Evolutionary conservation across 1,284 basidiomycete genomes (phyloP).

Genomic region (Sanghuangporus sanghuang): DNA sequence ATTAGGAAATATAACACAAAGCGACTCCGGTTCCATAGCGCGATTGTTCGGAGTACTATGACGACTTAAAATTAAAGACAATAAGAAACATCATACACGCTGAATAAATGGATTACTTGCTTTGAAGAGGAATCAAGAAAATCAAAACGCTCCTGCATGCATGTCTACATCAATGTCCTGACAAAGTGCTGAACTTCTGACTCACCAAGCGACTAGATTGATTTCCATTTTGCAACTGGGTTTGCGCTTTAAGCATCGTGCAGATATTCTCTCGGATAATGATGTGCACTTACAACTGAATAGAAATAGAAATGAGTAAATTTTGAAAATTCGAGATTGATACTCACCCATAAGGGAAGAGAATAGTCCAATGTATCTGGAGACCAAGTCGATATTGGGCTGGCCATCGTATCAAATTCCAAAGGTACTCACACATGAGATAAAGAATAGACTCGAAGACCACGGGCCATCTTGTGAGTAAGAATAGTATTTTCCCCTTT

Average conservation of each 20-base stretch:
- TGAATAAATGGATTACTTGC: background rate
- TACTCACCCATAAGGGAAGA: background rate
- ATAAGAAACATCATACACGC: background rate
- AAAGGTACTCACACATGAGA: background rate
- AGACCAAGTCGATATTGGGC: background rate
- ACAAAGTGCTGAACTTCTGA: background rate
- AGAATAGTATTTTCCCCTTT: background rate
- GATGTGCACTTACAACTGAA: background rate
- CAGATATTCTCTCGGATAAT: background rate
- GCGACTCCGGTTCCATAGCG: background rate
- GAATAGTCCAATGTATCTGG: background rate
- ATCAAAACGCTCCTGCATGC: constrained; percentile 2
- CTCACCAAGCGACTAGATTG: background rate
- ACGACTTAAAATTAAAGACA: background rate
- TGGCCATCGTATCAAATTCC: background rate
- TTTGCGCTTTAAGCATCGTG: background rate
- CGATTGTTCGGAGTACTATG: background rate
- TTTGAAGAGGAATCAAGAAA: constrained; percentile 5
- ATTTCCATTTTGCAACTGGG: background rate
- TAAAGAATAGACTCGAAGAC: constrained; percentile 1
- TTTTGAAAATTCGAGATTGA: no score
- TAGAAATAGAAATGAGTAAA: background rate
- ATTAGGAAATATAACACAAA: background rate
- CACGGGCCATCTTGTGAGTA: constrained; percentile 7
- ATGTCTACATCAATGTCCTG: background rate